Percentiles rank a stretch among this genome's conserved stretches.
phyloP scores from a whole-genome alignment of 1,284 basidiomycete genomes.

The Cutaneotrichosporon mucoides region DNA sequence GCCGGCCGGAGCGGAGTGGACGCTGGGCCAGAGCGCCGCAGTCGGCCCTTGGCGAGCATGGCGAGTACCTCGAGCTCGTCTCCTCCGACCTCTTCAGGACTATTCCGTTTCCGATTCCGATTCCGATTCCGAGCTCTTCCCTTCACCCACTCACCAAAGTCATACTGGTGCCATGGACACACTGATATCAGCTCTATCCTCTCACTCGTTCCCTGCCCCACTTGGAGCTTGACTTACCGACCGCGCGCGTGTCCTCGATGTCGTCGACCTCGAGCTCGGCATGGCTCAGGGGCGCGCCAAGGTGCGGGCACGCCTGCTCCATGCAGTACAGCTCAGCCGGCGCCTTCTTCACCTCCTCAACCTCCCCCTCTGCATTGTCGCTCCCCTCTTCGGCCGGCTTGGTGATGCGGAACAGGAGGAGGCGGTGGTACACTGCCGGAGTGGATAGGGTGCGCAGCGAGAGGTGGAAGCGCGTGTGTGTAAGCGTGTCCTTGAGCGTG shows the following conservation, averaged over 20 bases:
- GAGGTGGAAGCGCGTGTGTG: conserved; percentile 65
- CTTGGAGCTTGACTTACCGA: conserved; percentile 21
- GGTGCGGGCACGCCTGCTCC: conserved; percentile 79
- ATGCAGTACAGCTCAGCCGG: conserved; percentile 67
- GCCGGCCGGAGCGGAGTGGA: too few species aligned
- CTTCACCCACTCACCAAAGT: conserved; percentile 24
- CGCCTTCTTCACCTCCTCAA: conserved; percentile 12
- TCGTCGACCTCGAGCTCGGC: conserved; percentile 35
- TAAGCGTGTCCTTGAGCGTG: conserved; percentile 54
- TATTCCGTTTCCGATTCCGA: neutral
- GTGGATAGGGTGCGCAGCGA: conserved; percentile 63
- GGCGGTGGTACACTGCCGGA: conserved; percentile 58
- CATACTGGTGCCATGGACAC: conserved; percentile 78
- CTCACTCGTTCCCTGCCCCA: neutral
- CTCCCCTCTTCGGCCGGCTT: conserved; percentile 27
- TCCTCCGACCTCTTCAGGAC: too few species aligned
- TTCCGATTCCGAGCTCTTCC: neutral
- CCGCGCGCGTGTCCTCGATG: conserved; percentile 35
- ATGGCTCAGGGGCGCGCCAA: conserved; percentile 76
- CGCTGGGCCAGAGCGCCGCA: too few species aligned
- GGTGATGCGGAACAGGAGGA: conserved; percentile 65
- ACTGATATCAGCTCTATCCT: conserved; percentile 52
- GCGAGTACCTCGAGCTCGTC: too few species aligned
- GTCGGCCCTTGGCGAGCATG: too few species aligned
- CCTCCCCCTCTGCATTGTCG: neutral